Evolutionary conservation across 2,329 filamentous ascomycete genomes (phyloP).

Genomic region (Proliferodiscus dingleyae): DNA sequence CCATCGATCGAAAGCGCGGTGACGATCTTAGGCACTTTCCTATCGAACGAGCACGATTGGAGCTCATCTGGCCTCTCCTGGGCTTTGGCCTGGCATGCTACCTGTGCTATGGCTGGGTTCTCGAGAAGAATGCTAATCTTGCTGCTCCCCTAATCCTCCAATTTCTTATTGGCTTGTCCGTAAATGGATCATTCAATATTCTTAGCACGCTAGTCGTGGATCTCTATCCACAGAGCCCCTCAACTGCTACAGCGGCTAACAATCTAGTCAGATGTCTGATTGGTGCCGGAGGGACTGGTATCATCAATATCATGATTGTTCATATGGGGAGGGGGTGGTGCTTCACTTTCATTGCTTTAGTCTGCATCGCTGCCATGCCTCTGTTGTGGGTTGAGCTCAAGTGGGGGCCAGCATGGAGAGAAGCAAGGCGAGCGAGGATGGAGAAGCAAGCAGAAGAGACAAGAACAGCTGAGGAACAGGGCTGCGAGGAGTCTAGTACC

Average conservation of each 20-base stretch:
- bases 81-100: constrained; percentile 48
- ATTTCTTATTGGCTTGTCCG: constrained; percentile 52
- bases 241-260: constrained; percentile 59
- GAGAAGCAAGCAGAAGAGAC: constrained; percentile 30
- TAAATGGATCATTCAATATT: constrained; percentile 59
- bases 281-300: constrained; percentile 53
- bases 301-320: constrained; percentile 54
- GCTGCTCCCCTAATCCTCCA: constrained; percentile 51
- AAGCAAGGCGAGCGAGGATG: constrained; percentile 42
- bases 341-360: constrained; percentile 53
- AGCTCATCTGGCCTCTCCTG: constrained; percentile 51
- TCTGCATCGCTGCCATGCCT: constrained; percentile 46
- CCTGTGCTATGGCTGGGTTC: constrained; percentile 53
- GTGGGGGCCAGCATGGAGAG: constrained; percentile 46
- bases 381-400: constrained; percentile 45
- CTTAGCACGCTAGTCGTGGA: constrained; percentile 62
- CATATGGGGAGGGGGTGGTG: constrained; percentile 57
- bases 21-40: constrained; percentile 33
- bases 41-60: constrained; percentile 40
- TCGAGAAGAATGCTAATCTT: constrained; percentile 46
- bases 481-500: not conserved
- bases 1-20: constrained; percentile 52
- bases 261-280: constrained; percentile 59
- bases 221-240: constrained; percentile 54
- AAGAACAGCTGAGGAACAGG: constrained; percentile 15